A percentile compares a stretch with the other conserved stretches of the same genome.
Conservation (phyloP, 148 eudicot genomes). For the Silene latifolia region DNA sequence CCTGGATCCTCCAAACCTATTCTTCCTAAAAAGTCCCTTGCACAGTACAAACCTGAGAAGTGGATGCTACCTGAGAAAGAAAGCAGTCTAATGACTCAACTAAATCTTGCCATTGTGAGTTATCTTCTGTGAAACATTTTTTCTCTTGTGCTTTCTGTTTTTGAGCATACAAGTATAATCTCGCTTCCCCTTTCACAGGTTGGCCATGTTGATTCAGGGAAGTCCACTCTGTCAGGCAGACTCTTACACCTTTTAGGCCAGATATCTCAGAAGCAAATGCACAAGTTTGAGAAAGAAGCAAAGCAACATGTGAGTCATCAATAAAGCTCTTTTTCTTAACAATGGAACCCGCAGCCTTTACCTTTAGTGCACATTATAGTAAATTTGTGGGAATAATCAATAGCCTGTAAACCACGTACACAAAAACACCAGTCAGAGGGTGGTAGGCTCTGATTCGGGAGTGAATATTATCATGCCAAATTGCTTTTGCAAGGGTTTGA, state of each 20-base stretch:
- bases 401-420: not conserved
- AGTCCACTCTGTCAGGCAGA: constrained; percentile 94
- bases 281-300: constrained; percentile 85
- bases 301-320: constrained; percentile 57
- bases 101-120: constrained; percentile 96
- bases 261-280: constrained; percentile 85
- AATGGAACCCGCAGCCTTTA: not conserved
- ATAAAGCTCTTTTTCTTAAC: not conserved
- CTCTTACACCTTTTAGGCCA: constrained; percentile 75
- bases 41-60: constrained; percentile 70
- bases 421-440: not conserved
- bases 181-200: constrained; percentile 44
- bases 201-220: constrained; percentile 99
- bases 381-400: not conserved
- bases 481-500: not conserved
- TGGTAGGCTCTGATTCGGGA: not conserved
- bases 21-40: constrained; percentile 34
- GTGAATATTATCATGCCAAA: not conserved
- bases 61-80: constrained; percentile 72
- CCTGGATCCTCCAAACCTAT: constrained; percentile 41
- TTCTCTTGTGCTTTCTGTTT: constrained; percentile 7
- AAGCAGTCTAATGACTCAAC: constrained; percentile 50
- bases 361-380: not conserved
- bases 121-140: constrained; percentile 6
- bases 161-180: constrained; percentile 9